These are phyloP conservation scores for Pseudozyma tsukubaensis DNA, from an alignment of 1,284 basidiomycete species.

Conservation along the genomic window DNA sequence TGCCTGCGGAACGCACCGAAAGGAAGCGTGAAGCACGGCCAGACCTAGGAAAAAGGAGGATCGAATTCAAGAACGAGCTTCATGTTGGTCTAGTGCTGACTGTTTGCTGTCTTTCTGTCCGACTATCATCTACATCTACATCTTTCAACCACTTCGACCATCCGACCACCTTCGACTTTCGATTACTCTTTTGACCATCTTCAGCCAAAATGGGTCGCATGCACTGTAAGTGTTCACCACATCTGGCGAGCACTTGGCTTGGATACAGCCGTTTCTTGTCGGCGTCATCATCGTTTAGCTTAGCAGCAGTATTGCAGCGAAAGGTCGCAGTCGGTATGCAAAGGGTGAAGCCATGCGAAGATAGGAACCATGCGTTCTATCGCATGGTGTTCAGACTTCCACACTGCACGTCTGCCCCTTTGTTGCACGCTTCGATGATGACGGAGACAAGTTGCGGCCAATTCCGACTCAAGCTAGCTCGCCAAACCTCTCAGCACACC, in stretches of 20 bases:
- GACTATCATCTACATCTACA: slow-evolving; percentile 24
- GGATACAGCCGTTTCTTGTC: not conserved
- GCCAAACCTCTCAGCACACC: slow-evolving; percentile 3
- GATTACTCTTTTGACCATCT: slow-evolving; percentile 25
- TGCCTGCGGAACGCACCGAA: slow-evolving; percentile 34
- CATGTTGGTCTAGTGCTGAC: slow-evolving; percentile 59
- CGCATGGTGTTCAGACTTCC: not conserved
- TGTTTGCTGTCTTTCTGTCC: slow-evolving; percentile 58
- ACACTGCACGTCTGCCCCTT: not conserved
- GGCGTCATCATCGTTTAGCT: slow-evolving; percentile 5
- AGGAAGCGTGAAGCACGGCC: slow-evolving; percentile 36
- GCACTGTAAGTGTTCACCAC: slow-evolving; percentile 58
- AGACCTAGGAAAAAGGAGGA: slow-evolving; percentile 11
- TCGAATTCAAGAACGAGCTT: slow-evolving; percentile 45
- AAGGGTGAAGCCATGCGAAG: not conserved
- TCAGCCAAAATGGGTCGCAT: slow-evolving; percentile 68
- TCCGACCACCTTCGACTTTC: slow-evolving; percentile 7
- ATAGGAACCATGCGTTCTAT: not conserved
- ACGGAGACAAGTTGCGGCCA: not conserved
- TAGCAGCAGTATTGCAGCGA: not conserved
- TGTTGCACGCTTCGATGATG: not conserved
- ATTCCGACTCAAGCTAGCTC: slow-evolving; percentile 7
- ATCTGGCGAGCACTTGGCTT: slow-evolving; percentile 23
- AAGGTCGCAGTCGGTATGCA: too few species aligned
- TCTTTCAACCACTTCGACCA: slow-evolving; percentile 12